phyloP scores from a whole-genome alignment of 2,329 filamentous ascomycete species.

The Sporothrix euskadiensis region DNA sequence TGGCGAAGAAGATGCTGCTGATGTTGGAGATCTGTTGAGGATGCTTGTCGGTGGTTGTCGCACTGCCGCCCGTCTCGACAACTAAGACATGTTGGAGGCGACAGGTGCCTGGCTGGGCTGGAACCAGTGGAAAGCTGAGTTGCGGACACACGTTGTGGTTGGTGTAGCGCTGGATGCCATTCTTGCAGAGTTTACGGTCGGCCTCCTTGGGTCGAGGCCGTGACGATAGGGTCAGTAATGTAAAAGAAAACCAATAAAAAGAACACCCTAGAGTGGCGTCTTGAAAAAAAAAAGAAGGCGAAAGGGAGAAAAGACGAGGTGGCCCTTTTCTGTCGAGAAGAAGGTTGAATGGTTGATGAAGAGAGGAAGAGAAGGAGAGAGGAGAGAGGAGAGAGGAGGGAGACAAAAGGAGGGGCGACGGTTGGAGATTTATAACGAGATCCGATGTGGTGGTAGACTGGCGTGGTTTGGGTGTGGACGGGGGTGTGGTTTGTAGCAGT shows the following conservation, averaged over 20 bases:
- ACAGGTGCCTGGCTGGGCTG: slow-evolving; percentile 24
- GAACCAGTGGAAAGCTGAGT: slow-evolving; percentile 26
- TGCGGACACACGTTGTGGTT: slow-evolving; percentile 17
- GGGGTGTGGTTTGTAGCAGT: too few species aligned
- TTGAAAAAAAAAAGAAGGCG: background rate
- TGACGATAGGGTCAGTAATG: background rate
- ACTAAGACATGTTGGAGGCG: slow-evolving; percentile 27
- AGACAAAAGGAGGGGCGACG: background rate
- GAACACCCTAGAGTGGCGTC: background rate
- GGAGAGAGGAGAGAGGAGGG: background rate
- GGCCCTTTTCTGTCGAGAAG: background rate
- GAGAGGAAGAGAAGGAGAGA: background rate
- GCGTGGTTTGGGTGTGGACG: background rate
- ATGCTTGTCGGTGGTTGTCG: slow-evolving; percentile 18
- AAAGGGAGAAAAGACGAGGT: background rate
- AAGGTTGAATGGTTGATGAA: background rate
- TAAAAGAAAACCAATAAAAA: background rate
- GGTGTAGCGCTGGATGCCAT: slow-evolving; percentile 30
- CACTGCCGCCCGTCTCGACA: slow-evolving; percentile 21
- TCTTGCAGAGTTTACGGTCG: slow-evolving; percentile 32
- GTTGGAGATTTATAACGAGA: slow-evolving; percentile 17
- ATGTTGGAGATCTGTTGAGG: background rate
- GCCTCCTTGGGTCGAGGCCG: slow-evolving; percentile 30
- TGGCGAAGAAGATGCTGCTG: background rate
- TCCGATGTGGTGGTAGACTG: background rate